Base-by-base conservation (phyloP, 495 filamentous ascomycete genomes). In the Penicillium riverlandense region DNA sequence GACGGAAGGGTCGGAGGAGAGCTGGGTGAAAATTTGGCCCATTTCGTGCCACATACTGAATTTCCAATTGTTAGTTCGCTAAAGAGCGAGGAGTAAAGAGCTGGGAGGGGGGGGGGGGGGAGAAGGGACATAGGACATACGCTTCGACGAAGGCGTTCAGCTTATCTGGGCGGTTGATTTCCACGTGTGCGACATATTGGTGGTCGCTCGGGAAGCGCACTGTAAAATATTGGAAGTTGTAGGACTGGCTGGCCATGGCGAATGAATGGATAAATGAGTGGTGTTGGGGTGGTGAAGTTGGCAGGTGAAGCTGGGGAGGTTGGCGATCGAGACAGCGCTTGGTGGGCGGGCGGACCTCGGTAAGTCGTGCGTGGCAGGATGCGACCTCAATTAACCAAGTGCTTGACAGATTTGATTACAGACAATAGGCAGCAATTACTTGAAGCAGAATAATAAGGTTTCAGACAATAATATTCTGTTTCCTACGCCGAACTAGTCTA, bases 151-250 rank as follows among this genome's bases (percentile, higher is more conserved):
- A 97, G 43, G 92, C 82, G 65, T 98, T 98, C 60, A 96, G 70
- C 69, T 96, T 96, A 40, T 80, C 64, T 1, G 91, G 80, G 7
- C 92, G 80, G 71, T 95, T 90, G 70, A 95, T 96, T 62, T 96
- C 85, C 40, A 98, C 89, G 61, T 95, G 88, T 8, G 86, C 88
- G 33, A 96, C 87, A 67, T 80, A 80, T 49, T 66, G 61, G n/a
- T 61, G 50, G 43, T 83, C 70, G 11, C 62, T 51, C 0, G 90
- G 88, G 43, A 83, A 83, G 14, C 76, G 75, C 49, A 96, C 70
- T 43, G 80, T 79, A 77, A 92, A 97, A 73, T 91, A 72, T 46
- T 85, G 69, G 70, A 75, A 84, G 10, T 59, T 48, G 52, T 61
- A 60, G 30, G 34, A 9, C 9, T 42, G 36, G 36, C 11, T 29